Conservation (phyloP, 192 early-diverging fungal species). For the Piromyces finnis region DNA sequence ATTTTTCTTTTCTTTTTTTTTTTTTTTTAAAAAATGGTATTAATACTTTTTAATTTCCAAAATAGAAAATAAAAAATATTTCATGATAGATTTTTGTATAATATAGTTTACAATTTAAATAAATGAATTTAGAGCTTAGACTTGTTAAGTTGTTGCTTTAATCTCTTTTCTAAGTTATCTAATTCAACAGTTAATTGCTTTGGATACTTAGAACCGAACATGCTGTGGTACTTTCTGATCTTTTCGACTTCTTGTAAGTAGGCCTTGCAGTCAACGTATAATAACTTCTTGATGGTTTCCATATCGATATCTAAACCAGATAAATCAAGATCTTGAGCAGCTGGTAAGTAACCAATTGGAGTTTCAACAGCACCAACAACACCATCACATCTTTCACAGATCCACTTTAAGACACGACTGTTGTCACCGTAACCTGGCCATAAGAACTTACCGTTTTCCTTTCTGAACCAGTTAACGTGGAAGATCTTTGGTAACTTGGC, state of each 20-base stretch:
- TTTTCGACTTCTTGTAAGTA: background rate
- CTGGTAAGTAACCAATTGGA: slow-evolving; percentile 5
- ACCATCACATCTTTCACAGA: slow-evolving; percentile 1
- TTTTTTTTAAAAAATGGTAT: too few species aligned
- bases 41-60: too few species aligned
- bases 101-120: too few species aligned
- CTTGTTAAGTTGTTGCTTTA: background rate
- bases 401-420: slow-evolving; percentile 7
- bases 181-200: background rate
- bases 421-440: slow-evolving; percentile 10
- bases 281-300: background rate
- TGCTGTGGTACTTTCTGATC: background rate
- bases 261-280: background rate
- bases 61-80: background rate
- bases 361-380: slow-evolving; percentile 2
- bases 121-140: background rate
- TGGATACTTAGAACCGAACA: background rate
- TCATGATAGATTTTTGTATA: background rate
- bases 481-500: slow-evolving; percentile 6
- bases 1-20: too few species aligned
- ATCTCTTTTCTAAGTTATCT: background rate
- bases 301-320: background rate
- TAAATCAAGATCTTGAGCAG: slow-evolving; percentile 2
- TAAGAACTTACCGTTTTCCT: slow-evolving; percentile 1
- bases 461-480: slow-evolving; percentile 7